These are phyloP conservation scores for Globisporangium sylvaticum DNA, from an alignment of 352 stramenopile genomes.

Conservation along the genomic window DNA sequence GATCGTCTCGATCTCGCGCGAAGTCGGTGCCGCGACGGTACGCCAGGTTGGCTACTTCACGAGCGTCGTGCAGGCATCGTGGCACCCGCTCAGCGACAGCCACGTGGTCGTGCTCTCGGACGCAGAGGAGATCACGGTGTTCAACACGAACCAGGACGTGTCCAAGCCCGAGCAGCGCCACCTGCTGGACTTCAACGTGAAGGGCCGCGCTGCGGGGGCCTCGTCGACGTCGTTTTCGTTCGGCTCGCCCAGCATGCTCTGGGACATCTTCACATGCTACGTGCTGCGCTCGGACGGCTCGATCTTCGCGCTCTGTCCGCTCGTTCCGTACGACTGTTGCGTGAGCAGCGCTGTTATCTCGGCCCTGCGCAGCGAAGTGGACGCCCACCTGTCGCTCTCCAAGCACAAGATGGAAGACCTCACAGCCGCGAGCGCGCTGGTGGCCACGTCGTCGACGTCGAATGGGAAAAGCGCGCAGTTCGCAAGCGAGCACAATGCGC, in stretches of 20 bases:
- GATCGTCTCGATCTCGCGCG: constrained; percentile 46
- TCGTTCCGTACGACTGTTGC: constrained; percentile 63
- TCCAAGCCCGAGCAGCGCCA: constrained; percentile 72
- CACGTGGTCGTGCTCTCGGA: constrained; percentile 76
- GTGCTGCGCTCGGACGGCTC: constrained; percentile 66
- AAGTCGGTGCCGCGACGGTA: constrained; percentile 47
- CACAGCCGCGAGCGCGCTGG: not conserved
- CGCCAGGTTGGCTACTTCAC: constrained; percentile 56
- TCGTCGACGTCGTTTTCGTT: constrained; percentile 58
- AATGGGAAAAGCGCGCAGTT: not conserved
- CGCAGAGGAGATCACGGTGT: constrained; percentile 68
- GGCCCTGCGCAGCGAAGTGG: constrained; percentile 55
- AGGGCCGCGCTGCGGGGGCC: constrained; percentile 23
- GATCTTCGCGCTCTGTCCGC: constrained; percentile 63
- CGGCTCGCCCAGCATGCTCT: constrained; percentile 44
- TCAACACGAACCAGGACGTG: constrained; percentile 60
- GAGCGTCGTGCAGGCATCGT: constrained; percentile 49
- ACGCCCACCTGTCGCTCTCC: constrained; percentile 48
- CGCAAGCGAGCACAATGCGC: constrained; percentile 14
- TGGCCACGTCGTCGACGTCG: not conserved
- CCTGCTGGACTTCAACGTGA: constrained; percentile 42
- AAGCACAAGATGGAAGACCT: constrained; percentile 40
- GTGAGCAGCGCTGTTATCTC: constrained; percentile 38
- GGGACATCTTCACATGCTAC: constrained; percentile 78
- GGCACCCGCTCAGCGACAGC: constrained; percentile 68